A percentile compares a stretch with the other conserved stretches of the same genome.
These are phyloP conservation scores for Torrubiella hemipterigena DNA, from an alignment of 2,329 filamentous ascomycete genomes.

Conservation along the genomic window DNA sequence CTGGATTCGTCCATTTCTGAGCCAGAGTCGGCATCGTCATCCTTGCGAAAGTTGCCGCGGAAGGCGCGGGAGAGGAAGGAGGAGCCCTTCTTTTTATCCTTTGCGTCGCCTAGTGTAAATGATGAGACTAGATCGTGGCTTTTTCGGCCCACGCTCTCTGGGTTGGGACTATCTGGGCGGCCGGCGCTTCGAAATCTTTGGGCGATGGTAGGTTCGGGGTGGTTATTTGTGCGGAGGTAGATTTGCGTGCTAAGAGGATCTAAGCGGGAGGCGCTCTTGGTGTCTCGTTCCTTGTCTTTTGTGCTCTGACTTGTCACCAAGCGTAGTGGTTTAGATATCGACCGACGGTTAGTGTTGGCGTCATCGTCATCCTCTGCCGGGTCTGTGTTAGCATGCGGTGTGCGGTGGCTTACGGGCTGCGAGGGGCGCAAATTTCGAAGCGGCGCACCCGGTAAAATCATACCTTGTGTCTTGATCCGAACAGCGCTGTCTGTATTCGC, in stretches of 20 bases:
- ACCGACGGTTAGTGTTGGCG: too few relatives aligned
- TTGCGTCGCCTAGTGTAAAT: conserved; percentile 14
- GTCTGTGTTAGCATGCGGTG: too few relatives aligned
- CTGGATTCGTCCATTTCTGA: conserved; percentile 58
- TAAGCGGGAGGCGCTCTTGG: background rate
- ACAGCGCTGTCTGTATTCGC: too few relatives aligned
- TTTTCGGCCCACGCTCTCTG: conserved; percentile 25
- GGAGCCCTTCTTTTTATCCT: conserved; percentile 69
- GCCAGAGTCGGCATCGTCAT: conserved; percentile 20
- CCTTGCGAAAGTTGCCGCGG: conserved; percentile 63
- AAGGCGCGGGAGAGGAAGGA: conserved; percentile 83
- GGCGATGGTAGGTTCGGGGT: conserved; percentile 33
- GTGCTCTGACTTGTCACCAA: background rate
- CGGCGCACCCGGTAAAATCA: too few relatives aligned
- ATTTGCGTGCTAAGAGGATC: conserved; percentile 18
- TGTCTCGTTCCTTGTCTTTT: background rate
- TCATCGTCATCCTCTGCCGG: too few relatives aligned
- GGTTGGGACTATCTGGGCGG: conserved; percentile 38
- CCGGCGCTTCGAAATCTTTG: conserved; percentile 40
- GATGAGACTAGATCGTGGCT: conserved; percentile 29
- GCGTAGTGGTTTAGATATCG: too few relatives aligned
- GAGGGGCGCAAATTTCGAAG: too few relatives aligned
- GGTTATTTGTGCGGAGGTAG: conserved; percentile 24
- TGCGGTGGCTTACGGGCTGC: too few relatives aligned
- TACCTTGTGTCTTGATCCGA: too few relatives aligned